Base-by-base conservation (phyloP, 208 protist genomes). In the Acanthamoeba healyi region DNA sequence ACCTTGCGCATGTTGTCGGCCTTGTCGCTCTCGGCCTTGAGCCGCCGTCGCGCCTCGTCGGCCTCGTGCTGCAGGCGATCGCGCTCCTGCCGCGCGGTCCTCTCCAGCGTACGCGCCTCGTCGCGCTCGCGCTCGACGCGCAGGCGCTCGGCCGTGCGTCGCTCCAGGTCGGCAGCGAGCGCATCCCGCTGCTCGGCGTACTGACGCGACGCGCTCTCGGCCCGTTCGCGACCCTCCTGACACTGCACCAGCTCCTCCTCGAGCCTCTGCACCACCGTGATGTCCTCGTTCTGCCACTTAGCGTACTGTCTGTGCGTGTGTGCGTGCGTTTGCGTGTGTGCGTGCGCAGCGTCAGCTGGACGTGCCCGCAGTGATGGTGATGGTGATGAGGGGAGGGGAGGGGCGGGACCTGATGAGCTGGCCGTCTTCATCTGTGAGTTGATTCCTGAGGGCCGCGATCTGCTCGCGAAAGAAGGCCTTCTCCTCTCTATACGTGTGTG, bases 281-380 rank as follows among this genome's bases (percentile, higher is more conserved):
- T 34, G 65, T 74, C 65, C 36, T 74, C 65, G 65, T 74, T 74
- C 65, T 74, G 65, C 65, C 65, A 74, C 65, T 74, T 29, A 29
- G 65, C 65, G 17, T 74, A 74, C 19, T 74, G 65, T 29, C 65
- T 74, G n/a, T 29, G 9, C 54, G 54, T 26, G 54, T 26, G 54
- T 26, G 12, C 17, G 54, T 61, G 4, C 15, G 17, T 61, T 15
- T 3, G 54, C 17, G 54, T 61, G 17, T 34, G 65, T 40, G 29
- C 65, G n/a, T 42, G n/a, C n/a, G n/a, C n/a, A n/a, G n/a, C n/a
- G n/a, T n/a, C n/a, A n/a, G n/a, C n/a, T n/a, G n/a, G n/a, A n/a
- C n/a, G n/a, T n/a, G n/a, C n/a, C n/a, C n/a, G n/a, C n/a, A n/a
- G n/a, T n/a, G n/a, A n/a, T n/a, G n/a, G n/a, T 14, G 7, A 74